phyloP scores from a whole-genome alignment of 192 early-diverging fungal species.

The Kappamyces sp. region DNA sequence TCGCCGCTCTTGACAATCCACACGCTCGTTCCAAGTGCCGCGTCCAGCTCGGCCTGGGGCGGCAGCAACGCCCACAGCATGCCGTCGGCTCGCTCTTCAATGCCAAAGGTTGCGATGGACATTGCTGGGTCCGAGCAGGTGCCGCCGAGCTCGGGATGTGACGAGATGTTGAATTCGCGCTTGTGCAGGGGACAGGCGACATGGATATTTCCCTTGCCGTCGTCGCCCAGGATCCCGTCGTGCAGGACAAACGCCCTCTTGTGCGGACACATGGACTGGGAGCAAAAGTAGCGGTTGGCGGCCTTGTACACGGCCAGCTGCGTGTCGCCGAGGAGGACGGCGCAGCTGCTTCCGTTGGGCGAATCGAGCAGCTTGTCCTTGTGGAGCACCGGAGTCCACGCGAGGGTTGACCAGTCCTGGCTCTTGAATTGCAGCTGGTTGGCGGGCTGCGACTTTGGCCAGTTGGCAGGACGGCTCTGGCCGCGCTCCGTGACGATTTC shows the following conservation, averaged over 20 bases:
- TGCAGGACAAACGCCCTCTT: conserved; percentile 66
- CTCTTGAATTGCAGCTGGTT: conserved; percentile 12
- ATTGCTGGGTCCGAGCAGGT: conserved; percentile 42
- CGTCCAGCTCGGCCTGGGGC: conserved; percentile 36
- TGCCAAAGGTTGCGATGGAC: conserved; percentile 51
- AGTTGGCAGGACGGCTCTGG: conserved; percentile 56
- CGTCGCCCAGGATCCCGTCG: conserved; percentile 49
- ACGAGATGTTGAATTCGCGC: conserved; percentile 37
- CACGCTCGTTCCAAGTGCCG: conserved; percentile 43
- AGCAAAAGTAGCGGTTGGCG: conserved; percentile 11
- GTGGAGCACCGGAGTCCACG: conserved; percentile 12
- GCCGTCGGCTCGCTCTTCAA: conserved; percentile 42
- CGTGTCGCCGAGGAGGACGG: conserved; percentile 52
- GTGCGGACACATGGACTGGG: conserved; percentile 60
- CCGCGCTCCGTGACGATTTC: conserved; percentile 59
- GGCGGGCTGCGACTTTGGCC: conserved; percentile 29
- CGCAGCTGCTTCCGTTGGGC: conserved; percentile 41
- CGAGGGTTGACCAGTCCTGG: conserved; percentile 14
- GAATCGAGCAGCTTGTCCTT: conserved; percentile 26
- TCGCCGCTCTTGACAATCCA: conserved; percentile 34
- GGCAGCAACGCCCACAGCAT: conserved; percentile 45
- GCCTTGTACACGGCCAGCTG: conserved; percentile 60
- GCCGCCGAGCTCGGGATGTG: conserved; percentile 16
- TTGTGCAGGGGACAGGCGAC: conserved; percentile 68
- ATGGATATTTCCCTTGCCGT: conserved; percentile 15